Base-by-base conservation (phyloP, 129 eudicot genomes). In the Lactuca sativa region DNA sequence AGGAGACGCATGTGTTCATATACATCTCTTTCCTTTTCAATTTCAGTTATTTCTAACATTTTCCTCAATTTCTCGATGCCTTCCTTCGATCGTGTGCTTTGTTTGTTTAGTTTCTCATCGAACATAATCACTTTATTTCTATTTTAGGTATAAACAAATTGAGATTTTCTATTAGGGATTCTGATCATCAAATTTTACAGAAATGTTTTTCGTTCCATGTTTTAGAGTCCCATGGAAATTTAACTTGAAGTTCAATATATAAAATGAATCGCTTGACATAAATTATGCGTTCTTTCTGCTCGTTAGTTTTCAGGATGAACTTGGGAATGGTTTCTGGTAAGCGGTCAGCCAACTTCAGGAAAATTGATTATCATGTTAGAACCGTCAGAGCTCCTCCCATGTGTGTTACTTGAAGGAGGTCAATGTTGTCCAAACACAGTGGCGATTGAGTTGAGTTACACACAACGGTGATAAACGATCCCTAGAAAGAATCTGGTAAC, bases 1-100 rank as follows among this genome's bases (percentile, higher is more conserved):
- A 56, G 98, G 98, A 60, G 98, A 93, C 88, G 97, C 97, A 12
- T 97, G 98, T 5, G 85, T 51, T 36, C 18, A 13, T 5, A 37
- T 14, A n/a, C 66, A 61, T 64, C 38, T 53, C 52, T 40, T 38
- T 10, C 18, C 43, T 49, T 12, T 18, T 62, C 56, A 51, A 30
- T 36, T 64, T 17, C 32, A 14, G 52, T 10, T 11, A 47, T 47
- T 47, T 40, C 16, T 38, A 21, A 32, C 21, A 9, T 21, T 16
- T 32, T 41, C 47, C 4, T 67, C 51, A 4, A 13, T 47, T 34
- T 25, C 0, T 9, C 12, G 8, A 17, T 21, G 13, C 4, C 4
- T 41, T n/a, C 12, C 16, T 53, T 0, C 6, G 9, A 18, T 67
- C 48, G 4, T 12, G 57, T 60, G 64, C 51, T 17, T 48, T 60